phyloP scores from a whole-genome alignment of 1,284 basidiomycete genomes.

The Anthracocystis setariae region DNA sequence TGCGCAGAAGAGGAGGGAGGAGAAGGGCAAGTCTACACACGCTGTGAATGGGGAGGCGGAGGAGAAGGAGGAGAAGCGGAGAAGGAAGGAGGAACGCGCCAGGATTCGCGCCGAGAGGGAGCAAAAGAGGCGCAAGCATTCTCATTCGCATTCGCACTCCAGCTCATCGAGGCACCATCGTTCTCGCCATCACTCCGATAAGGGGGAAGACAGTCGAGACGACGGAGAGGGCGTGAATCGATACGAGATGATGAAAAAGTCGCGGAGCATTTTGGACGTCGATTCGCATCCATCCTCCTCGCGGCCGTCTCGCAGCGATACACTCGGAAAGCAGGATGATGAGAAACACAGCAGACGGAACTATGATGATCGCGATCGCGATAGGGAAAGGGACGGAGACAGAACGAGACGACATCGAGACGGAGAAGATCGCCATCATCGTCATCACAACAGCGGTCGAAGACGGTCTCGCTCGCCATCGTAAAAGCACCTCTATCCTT shows the following conservation, averaged over 20 bases:
- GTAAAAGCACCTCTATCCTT: too few species aligned
- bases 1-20: slow-evolving; percentile 46
- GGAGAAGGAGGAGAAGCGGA: slow-evolving; percentile 47
- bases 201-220: not conserved
- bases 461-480: slow-evolving; percentile 21
- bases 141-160: not conserved
- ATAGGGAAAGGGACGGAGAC: not conserved
- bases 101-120: slow-evolving; percentile 42
- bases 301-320: slow-evolving; percentile 4
- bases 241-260: slow-evolving; percentile 29
- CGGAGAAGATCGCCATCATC: not conserved
- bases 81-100: slow-evolving; percentile 58
- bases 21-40: slow-evolving; percentile 10
- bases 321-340: too few species aligned
- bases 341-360: too few species aligned
- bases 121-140: slow-evolving; percentile 5
- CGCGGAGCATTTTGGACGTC: slow-evolving; percentile 21
- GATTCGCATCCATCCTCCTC: too few species aligned
- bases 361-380: slow-evolving; percentile 1
- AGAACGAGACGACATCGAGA: not conserved
- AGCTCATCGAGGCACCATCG: not conserved
- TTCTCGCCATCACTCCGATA: not conserved
- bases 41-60: slow-evolving; percentile 18
- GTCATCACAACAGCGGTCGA: slow-evolving; percentile 7
- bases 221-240: slow-evolving; percentile 21